Evolutionary conservation across 139 green algal genomes (phyloP).

Genomic region (Edaphochlamys debaryana): DNA sequence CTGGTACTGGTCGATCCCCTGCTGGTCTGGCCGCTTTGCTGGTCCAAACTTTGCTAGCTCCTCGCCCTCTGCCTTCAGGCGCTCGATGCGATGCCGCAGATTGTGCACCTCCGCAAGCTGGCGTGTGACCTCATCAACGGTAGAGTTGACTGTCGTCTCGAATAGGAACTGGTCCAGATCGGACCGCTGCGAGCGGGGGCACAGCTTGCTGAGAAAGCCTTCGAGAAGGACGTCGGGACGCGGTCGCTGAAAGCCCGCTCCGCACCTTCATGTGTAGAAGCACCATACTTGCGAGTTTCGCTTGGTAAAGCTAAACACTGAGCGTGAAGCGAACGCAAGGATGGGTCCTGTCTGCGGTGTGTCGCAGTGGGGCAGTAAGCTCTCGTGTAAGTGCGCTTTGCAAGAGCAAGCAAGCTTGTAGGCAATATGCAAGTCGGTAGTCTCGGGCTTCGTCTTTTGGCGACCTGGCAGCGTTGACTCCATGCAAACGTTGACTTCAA

Average conservation of each 20-base stretch:
- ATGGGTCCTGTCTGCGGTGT: too few species aligned
- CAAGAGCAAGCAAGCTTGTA: too few species aligned
- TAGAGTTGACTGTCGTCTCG: slow-evolving; percentile 64
- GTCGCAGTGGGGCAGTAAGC: too few species aligned
- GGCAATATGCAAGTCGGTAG: too few species aligned
- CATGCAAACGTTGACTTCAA: too few species aligned
- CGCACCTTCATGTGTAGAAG: slow-evolving; percentile 73
- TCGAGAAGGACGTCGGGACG: too few species aligned
- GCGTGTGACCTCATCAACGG: slow-evolving; percentile 59
- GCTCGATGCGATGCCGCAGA: slow-evolving; percentile 71
- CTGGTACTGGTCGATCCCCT: slow-evolving; percentile 84
- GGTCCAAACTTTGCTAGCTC: slow-evolving; percentile 84
- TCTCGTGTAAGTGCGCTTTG: too few species aligned
- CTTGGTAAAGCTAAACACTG: too few species aligned
- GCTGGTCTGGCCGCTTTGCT: slow-evolving; percentile 75
- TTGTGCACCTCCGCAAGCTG: slow-evolving; percentile 78
- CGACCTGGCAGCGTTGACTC: too few species aligned
- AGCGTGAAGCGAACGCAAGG: too few species aligned
- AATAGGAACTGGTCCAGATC: slow-evolving; percentile 85
- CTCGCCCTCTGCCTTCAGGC: slow-evolving; percentile 80
- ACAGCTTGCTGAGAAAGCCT: not conserved
- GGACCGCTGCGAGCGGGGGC: slow-evolving; percentile 59
- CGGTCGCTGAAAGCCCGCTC: too few species aligned
- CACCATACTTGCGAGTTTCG: slow-evolving; percentile 68
- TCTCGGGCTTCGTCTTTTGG: too few species aligned